Conservation (phyloP, 306 rosid genomes). For the Malus orientalis region DNA sequence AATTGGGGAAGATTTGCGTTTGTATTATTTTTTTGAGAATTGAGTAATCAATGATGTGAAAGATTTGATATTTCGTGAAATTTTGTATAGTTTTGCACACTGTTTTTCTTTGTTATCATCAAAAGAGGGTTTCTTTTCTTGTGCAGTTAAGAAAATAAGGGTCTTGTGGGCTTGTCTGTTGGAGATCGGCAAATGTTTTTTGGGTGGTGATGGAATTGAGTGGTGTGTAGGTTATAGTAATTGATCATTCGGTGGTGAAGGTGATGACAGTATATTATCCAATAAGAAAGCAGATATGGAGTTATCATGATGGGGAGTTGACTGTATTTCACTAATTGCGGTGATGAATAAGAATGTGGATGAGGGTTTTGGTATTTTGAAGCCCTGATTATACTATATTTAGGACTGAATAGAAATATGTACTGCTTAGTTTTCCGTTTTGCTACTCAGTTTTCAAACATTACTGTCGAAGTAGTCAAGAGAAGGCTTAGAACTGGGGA, state of each 20-base stretch:
- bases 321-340: background rate
- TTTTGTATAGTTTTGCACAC: background rate
- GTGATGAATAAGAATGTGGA: background rate
- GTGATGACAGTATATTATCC: background rate
- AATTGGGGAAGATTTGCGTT: background rate
- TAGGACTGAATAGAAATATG: background rate
- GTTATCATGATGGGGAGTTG: background rate
- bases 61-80: background rate
- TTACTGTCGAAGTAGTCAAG: background rate
- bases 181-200: background rate
- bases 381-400: background rate
- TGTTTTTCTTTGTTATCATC: background rate
- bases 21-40: background rate
- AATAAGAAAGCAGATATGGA: background rate
- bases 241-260: background rate
- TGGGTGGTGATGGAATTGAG: background rate
- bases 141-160: background rate
- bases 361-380: background rate
- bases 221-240: background rate
- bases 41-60: background rate
- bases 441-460: background rate
- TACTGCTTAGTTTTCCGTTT: background rate
- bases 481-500: background rate
- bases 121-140: background rate
- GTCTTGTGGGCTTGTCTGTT: background rate